Conservation (phyloP, 257 asterid species). For the Penstemon eatonii region DNA sequence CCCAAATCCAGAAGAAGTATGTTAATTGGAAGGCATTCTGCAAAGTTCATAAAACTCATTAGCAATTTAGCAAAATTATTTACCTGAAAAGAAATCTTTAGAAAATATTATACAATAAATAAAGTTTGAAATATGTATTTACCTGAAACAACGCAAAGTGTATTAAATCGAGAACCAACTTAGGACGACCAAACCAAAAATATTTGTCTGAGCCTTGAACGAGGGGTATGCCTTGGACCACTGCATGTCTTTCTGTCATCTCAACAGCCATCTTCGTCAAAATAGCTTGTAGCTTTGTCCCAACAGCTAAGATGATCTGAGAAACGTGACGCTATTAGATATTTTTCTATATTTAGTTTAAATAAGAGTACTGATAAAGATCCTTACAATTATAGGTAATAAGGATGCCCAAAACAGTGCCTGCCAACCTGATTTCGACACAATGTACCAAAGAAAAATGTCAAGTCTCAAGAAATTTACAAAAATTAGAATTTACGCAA, state of each 20-base stretch:
- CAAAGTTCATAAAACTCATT: slow-evolving; percentile 26
- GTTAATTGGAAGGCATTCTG: slow-evolving; percentile 86
- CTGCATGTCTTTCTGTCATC: slow-evolving; percentile 73
- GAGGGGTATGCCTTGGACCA: slow-evolving; percentile 88
- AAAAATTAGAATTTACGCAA: background rate
- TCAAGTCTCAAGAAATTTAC: background rate
- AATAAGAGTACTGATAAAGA: slow-evolving; percentile 18
- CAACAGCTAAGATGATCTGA: slow-evolving; percentile 85
- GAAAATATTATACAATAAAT: background rate
- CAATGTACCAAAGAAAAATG: background rate
- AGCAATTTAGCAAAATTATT: slow-evolving; percentile 31
- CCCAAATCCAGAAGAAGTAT: slow-evolving; percentile 88
- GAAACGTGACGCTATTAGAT: slow-evolving; percentile 5
- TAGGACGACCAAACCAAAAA: slow-evolving; percentile 83
- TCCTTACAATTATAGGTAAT: slow-evolving; percentile 76
- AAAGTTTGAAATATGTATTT: background rate
- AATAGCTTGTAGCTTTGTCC: slow-evolving; percentile 83
- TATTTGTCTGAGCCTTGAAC: slow-evolving; percentile 76
- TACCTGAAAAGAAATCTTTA: no score
- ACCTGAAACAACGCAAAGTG: slow-evolving; percentile 90
- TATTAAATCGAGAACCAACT: slow-evolving; percentile 64
- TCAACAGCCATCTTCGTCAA: slow-evolving; percentile 84
- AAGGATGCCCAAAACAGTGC: slow-evolving; percentile 92
- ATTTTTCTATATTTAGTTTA: background rate
- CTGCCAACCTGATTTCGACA: slow-evolving; percentile 63